phyloP scores from a whole-genome alignment of 108 stramenopile species.

The Tribonema minus region DNA sequence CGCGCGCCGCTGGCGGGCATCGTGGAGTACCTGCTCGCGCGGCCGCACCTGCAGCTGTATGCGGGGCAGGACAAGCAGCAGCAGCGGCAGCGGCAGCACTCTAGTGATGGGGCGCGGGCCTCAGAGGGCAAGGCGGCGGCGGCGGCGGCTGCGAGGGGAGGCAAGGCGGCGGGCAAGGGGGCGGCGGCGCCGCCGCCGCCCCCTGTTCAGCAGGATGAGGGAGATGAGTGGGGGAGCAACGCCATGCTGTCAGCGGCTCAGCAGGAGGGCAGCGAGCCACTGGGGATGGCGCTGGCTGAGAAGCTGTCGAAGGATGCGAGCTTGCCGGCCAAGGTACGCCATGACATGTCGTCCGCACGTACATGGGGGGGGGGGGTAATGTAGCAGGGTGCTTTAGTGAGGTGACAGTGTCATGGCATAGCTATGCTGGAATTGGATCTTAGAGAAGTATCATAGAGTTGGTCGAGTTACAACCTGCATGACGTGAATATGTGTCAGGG shows the following conservation, averaged over 20 bases:
- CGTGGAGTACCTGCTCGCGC: slow-evolving; percentile 1
- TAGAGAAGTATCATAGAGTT: too few species aligned
- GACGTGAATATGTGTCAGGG: too few species aligned
- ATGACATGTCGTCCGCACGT: too few species aligned
- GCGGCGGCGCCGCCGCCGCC: neutral
- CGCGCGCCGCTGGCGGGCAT: neutral
- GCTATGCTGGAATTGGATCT: too few species aligned
- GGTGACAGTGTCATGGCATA: too few species aligned
- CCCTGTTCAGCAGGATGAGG: neutral
- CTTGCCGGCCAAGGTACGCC: too few species aligned
- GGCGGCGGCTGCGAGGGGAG: neutral
- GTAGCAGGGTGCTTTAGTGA: too few species aligned
- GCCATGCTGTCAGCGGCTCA: neutral
- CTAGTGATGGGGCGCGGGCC: neutral
- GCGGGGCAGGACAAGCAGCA: slow-evolving; percentile 12
- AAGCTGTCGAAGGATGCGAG: too few species aligned
- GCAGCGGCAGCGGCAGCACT: neutral
- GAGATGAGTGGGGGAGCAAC: neutral
- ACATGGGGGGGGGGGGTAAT: too few species aligned
- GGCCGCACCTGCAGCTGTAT: slow-evolving; percentile 33
- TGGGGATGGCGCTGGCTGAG: too few species aligned
- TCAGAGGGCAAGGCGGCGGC: neutral
- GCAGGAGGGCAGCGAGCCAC: neutral
- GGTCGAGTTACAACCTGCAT: too few species aligned
- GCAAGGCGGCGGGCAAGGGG: neutral